Percentiles rank a stretch among this genome's conserved stretches.
phyloP scores from a whole-genome alignment of 2,329 filamentous ascomycete genomes.

The Epichloe baconii region DNA sequence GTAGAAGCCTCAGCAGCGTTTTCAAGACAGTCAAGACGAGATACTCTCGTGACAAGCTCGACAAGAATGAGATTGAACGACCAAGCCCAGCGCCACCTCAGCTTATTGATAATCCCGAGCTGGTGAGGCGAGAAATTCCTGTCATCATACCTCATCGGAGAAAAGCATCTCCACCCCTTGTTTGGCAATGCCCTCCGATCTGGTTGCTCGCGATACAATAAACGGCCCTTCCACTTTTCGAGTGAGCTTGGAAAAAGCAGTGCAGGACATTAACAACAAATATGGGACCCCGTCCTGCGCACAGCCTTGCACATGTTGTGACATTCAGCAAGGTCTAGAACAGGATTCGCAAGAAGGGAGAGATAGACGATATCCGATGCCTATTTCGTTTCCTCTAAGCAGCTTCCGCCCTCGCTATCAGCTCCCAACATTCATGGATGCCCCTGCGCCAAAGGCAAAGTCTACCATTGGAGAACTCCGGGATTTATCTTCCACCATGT shows the following conservation, averaged over 20 bases:
- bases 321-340: neutral
- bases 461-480: constrained; percentile 7
- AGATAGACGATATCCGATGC: neutral
- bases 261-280: constrained; percentile 17
- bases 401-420: constrained; percentile 9
- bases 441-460: constrained; percentile 3
- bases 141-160: neutral
- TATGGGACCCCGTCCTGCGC: constrained; percentile 10
- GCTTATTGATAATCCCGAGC: neutral
- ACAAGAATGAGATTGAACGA: constrained; percentile 3
- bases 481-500: constrained; percentile 2
- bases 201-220: constrained; percentile 11
- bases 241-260: constrained; percentile 17
- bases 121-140: neutral
- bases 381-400: constrained; percentile 1
- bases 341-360: neutral
- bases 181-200: constrained; percentile 16
- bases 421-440: constrained; percentile 7
- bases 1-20: constrained; percentile 17
- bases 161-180: constrained; percentile 12
- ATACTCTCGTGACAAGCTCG: constrained; percentile 13
- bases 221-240: constrained; percentile 15
- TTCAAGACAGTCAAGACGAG: constrained; percentile 17
- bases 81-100: neutral
- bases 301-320: neutral